Evolutionary conservation across 768 basidiomycete genomes (phyloP).

Genomic region (Peribolospora baueri): DNA sequence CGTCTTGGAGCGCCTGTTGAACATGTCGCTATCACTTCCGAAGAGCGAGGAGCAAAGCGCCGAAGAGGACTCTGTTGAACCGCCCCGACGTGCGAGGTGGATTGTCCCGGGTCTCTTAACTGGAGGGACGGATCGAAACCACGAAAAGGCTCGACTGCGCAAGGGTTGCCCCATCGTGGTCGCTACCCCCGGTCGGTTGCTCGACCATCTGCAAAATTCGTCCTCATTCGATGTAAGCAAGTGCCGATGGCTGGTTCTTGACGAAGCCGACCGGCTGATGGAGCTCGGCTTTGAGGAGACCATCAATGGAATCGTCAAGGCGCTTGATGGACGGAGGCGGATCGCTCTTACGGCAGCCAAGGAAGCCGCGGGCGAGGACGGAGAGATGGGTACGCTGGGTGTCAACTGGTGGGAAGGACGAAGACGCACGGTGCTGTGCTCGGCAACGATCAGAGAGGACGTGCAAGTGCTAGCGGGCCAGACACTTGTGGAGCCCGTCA

Average conservation of each 20-base stretch:
- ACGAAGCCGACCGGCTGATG: conserved; percentile 94
- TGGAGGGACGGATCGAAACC: conserved; percentile 76
- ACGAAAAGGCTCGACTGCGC: conserved; percentile 83
- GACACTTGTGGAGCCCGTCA: conserved; percentile 48
- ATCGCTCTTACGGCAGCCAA: conserved; percentile 38
- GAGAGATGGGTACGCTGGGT: conserved; percentile 42
- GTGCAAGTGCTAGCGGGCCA: conserved; percentile 80
- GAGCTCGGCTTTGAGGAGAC: conserved; percentile 95
- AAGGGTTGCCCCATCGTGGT: conserved; percentile 91
- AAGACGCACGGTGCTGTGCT: conserved; percentile 74
- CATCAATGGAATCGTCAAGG: conserved; percentile 64
- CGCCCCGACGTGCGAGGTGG: conserved; percentile 24
- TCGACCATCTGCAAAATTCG: conserved; percentile 92
- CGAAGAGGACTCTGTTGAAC: conserved; percentile 30
- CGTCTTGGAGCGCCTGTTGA: conserved; percentile 60
- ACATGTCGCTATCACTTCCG: conserved; percentile 22
- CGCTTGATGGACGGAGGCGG: conserved; percentile 56
- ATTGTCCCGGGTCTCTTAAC: conserved; percentile 77
- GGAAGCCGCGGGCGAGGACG: conserved; percentile 20
- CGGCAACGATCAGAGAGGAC: conserved; percentile 83
- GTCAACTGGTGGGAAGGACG: conserved; percentile 24
- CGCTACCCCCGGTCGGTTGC: conserved; percentile 74
- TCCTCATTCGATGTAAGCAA: conserved; percentile 69
- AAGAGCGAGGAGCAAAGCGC: conserved; percentile 19
- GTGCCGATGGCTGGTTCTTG: conserved; percentile 82